A percentile compares a stretch with the other conserved stretches of the same genome.
Evolutionary conservation across 805 yeast genomes (phyloP).

Genomic region (Yamadazyma olivae): DNA sequence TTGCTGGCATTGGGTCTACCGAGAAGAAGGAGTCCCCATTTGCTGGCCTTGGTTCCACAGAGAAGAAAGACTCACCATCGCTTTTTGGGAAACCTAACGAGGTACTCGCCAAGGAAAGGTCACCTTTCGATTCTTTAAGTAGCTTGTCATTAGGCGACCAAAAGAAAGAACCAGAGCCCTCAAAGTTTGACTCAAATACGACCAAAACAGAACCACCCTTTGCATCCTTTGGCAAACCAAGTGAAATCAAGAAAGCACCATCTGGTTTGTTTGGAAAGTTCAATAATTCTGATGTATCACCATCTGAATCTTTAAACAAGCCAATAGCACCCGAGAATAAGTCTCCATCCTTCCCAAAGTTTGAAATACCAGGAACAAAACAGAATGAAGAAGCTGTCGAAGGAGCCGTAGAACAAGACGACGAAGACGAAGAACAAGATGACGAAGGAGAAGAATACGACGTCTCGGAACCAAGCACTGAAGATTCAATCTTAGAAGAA

Average conservation of each 20-base stretch:
- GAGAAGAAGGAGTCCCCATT: neutral
- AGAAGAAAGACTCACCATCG: neutral
- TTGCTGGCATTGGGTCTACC: neutral
- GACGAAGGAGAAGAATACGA: neutral
- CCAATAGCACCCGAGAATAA: no score
- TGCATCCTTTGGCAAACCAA: neutral
- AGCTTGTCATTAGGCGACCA: no score
- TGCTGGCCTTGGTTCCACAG: no score
- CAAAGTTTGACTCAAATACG: neutral
- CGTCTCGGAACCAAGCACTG: no score
- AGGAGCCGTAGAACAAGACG: neutral
- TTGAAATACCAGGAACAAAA: no score
- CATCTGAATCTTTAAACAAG: no score
- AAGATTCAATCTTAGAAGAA: no score
- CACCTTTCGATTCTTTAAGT: neutral
- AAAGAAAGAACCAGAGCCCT: neutral
- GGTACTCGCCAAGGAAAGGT: no score
- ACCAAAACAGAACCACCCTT: constrained; percentile 1
- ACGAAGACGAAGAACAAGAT: neutral
- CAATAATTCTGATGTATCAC: no score
- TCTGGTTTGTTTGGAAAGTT: no score
- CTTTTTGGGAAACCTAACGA: neutral
- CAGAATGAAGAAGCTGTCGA: neutral
- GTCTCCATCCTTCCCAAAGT: no score
- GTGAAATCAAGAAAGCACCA: no score